Evolutionary conservation across 257 asterid genomes (phyloP).

Genomic region (Penstemon eatonii): DNA sequence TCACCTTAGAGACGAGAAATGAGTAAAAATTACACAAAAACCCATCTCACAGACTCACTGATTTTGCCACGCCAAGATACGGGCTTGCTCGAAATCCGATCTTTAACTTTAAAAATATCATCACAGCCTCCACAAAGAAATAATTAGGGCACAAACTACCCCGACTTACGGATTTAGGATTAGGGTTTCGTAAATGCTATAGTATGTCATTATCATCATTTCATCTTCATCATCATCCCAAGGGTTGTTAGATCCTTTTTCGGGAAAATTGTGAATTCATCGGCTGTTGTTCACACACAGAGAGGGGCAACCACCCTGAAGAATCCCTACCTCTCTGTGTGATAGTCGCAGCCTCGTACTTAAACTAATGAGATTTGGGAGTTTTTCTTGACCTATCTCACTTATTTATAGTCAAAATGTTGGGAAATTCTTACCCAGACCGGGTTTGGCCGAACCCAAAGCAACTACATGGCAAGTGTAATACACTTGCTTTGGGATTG

Average conservation of each 20-base stretch:
- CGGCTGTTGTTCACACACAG: constrained; percentile 9
- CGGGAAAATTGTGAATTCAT: neutral
- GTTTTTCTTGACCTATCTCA: neutral
- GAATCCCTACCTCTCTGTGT: constrained; percentile 27
- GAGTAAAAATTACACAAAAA: neutral
- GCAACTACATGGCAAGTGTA: too few species aligned
- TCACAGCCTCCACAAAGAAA: constrained; percentile 24
- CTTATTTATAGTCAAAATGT: neutral
- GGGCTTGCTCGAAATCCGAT: constrained; percentile 23
- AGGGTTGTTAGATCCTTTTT: constrained; percentile 9
- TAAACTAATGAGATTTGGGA: constrained; percentile 3
- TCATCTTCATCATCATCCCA: neutral
- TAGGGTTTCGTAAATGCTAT: neutral
- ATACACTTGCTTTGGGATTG: too few species aligned
- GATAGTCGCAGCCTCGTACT: neutral
- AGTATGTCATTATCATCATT: neutral
- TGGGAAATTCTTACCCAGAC: too few species aligned
- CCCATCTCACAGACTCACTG: constrained; percentile 22
- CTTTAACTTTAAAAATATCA: constrained; percentile 7
- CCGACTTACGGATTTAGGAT: neutral
- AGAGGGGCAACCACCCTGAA: constrained; percentile 49
- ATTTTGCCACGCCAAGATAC: constrained; percentile 38
- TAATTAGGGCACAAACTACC: neutral
- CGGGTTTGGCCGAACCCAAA: too few species aligned
- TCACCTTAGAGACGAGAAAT: constrained; percentile 9